Conservation (phyloP, 768 basidiomycete genomes). For the Trametes maxima region DNA sequence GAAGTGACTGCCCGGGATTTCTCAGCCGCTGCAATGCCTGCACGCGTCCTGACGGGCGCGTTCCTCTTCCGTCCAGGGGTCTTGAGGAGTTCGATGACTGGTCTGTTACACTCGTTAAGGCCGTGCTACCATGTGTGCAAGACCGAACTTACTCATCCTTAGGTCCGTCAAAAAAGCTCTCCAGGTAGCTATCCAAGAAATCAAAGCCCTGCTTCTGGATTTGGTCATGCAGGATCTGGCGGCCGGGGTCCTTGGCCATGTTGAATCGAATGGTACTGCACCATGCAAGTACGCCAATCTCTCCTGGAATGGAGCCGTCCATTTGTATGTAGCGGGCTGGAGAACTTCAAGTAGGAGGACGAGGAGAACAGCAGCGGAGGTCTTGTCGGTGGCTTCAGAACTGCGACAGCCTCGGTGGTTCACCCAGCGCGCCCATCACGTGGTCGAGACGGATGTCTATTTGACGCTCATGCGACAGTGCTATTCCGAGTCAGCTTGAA, state of each 20-base stretch:
- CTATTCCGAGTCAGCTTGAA: no score
- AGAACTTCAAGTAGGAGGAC: not conserved
- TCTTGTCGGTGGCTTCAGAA: slow-evolving; percentile 2
- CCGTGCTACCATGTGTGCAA: not conserved
- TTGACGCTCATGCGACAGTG: not conserved
- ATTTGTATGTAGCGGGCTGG: not conserved
- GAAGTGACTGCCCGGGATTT: slow-evolving; percentile 47
- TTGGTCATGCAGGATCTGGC: slow-evolving; percentile 70
- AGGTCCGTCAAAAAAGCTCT: slow-evolving; percentile 65
- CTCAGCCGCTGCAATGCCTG: slow-evolving; percentile 40
- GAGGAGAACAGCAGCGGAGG: not conserved
- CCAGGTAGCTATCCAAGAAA: slow-evolving; percentile 79
- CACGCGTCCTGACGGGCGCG: slow-evolving; percentile 51
- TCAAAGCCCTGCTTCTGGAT: slow-evolving; percentile 75
- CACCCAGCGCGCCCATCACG: slow-evolving; percentile 4
- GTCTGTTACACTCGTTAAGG: slow-evolving; percentile 40
- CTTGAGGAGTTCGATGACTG: slow-evolving; percentile 79
- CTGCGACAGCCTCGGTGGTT: slow-evolving; percentile 2
- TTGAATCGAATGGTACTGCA: slow-evolving; percentile 62
- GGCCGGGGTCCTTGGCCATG: slow-evolving; percentile 74
- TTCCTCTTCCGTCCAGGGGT: slow-evolving; percentile 78
- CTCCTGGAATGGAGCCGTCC: slow-evolving; percentile 28
- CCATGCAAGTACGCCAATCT: slow-evolving; percentile 68
- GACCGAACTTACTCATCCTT: slow-evolving; percentile 56
- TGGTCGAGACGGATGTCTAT: not conserved